Base-by-base conservation (phyloP, 352 stramenopile genomes). In the Globisporangium ultimum region DNA sequence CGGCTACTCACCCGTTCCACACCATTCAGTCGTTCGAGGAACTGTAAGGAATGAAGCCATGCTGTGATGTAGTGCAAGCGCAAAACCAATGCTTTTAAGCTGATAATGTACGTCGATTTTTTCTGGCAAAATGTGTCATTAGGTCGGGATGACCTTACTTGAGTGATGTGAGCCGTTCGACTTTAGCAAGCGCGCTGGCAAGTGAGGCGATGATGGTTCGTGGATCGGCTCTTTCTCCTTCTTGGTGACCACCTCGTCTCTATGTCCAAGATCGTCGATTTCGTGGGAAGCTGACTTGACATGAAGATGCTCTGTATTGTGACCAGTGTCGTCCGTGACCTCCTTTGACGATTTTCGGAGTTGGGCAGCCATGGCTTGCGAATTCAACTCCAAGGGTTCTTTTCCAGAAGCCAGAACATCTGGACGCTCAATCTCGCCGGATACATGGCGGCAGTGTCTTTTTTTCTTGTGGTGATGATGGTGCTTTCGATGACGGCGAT, bases 1-100 rank as follows among this genome's bases (percentile, higher is more conserved):
- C 85, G 1, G 63, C 72, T 2, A 56, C 63, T 20, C 79, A 85
- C 62, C 62, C 68, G 65, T 89, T 83, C 70, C 67, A 53, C 41
- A 78, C 71, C 24, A 79, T 90, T 53, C 62, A 53, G 12, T 89
- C 82, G 17, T 92, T 92, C 45, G 66, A 58, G 20, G 74, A 92
- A 69, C 70, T 92, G 14, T 67, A 57, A 65, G 24, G 28, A 28
- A 28, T 15, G 20, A 52, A 18, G 38, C 8, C 24, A 15, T 14
- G 2, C 58, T 13, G 9, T 18, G 2, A 24, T 32, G 41, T 32
- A 10, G 14, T 15, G 11, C 21, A 9, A 14, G 36, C 38, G 51
- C 51, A 48, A 36, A 32, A 32, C 51, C 20, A 40, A 40, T 56
- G 53, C 22, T 17, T 52, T 28, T 20, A 60, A 53, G 38, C 38